These are phyloP conservation scores for Litsea cubeba DNA, from an alignment of 164 flowering plant species.

Conservation along the genomic window DNA sequence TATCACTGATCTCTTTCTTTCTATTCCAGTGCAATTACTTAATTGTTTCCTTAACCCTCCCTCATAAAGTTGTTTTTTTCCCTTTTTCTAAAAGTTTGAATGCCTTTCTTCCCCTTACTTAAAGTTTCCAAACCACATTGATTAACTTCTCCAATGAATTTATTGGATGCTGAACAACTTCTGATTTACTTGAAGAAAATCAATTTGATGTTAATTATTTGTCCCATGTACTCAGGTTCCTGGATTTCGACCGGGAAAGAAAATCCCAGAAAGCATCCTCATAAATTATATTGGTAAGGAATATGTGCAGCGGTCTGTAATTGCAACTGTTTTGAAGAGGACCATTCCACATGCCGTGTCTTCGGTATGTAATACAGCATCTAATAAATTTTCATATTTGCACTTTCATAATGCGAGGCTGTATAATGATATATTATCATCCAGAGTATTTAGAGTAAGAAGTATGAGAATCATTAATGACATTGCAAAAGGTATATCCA, in stretches of 20 bases:
- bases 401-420: not conserved
- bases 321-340: conserved; percentile 78
- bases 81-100: too few species aligned
- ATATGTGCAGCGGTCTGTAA: conserved; percentile 51
- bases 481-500: too few species aligned
- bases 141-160: too few species aligned
- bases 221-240: conserved; percentile 50
- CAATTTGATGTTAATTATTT: not conserved
- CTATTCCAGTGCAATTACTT: not conserved
- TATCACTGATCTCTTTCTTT: not conserved
- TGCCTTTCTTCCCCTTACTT: not conserved
- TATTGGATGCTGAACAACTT: not conserved
- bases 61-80: too few species aligned
- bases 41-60: not conserved
- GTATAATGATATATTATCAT: not conserved
- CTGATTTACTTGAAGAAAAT: not conserved
- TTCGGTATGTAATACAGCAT: conserved; percentile 42
- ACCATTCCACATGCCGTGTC: conserved; percentile 95
- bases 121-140: not conserved
- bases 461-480: too few species aligned
- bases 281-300: conserved; percentile 56
- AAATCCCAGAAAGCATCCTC: conserved; percentile 75
- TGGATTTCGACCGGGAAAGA: conserved; percentile 92
- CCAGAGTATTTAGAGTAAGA: not conserved
- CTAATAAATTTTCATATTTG: not conserved